phyloP scores from a whole-genome alignment of 306 rosid species.

The Cyclanthera cordifolia region DNA sequence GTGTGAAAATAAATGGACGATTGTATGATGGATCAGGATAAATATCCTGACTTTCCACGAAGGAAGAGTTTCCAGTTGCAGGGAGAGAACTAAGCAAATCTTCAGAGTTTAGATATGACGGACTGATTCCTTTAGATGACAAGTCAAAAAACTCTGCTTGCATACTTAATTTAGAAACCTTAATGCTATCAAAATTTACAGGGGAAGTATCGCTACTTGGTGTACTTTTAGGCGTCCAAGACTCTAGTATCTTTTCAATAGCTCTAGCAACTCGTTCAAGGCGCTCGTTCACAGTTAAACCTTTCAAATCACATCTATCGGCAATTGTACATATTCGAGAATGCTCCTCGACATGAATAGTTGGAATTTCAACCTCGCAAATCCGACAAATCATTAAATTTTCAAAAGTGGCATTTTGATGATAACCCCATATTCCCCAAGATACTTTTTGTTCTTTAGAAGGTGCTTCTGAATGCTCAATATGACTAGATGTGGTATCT shows the following conservation, averaged over 20 bases:
- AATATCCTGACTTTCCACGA: conserved; percentile 39
- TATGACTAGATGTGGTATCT: conserved; percentile 35
- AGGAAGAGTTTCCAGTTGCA: conserved; percentile 38
- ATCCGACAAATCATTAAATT: conserved; percentile 84
- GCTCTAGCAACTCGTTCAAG: conserved; percentile 82
- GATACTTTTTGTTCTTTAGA: conserved; percentile 32
- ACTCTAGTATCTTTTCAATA: conserved; percentile 72
- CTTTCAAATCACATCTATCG: conserved; percentile 94
- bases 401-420: conserved; percentile 45
- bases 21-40: conserved; percentile 37
- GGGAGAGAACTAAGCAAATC: conserved; percentile 40
- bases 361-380: conserved; percentile 94
- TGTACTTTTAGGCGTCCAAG: conserved; percentile 51
- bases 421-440: conserved; percentile 69
- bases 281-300: conserved; percentile 70
- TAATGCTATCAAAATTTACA: conserved; percentile 42
- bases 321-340: conserved; percentile 88
- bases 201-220: conserved; percentile 41
- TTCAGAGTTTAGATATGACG: conserved; percentile 36
- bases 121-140: conserved; percentile 39
- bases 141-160: conserved; percentile 53
- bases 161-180: conserved; percentile 42
- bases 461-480: conserved; percentile 41
- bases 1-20: conserved; percentile 24
- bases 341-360: conserved; percentile 83